A percentile compares a stretch with the other conserved stretches of the same genome.
Evolutionary conservation across 2,329 filamentous ascomycete genomes (phyloP).

Genomic region (Calycina herbarum): DNA sequence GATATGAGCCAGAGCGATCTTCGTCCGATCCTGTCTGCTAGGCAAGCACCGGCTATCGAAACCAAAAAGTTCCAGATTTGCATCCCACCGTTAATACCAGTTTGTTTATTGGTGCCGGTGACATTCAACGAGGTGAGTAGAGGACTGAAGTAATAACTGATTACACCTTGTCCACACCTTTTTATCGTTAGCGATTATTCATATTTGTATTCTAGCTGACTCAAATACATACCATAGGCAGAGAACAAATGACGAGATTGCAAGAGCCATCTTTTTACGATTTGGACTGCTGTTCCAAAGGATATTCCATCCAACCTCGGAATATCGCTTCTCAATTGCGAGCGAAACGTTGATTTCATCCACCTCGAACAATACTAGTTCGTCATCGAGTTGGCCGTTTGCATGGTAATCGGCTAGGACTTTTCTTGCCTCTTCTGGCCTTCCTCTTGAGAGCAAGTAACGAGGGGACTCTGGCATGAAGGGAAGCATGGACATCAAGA

Average conservation of each 20-base stretch:
- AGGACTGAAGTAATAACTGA: conserved; percentile 42
- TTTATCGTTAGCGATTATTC: background rate
- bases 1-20: conserved; percentile 26
- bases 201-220: background rate
- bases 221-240: conserved; percentile 7
- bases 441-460: conserved; percentile 39
- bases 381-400: conserved; percentile 38
- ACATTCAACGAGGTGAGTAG: conserved; percentile 31
- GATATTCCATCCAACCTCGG: conserved; percentile 38
- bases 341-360: conserved; percentile 47
- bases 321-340: conserved; percentile 30
- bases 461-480: conserved; percentile 39
- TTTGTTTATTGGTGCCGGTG: conserved; percentile 27
- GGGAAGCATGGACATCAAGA: conserved; percentile 34
- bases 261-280: conserved; percentile 17
- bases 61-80: conserved; percentile 47
- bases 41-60: conserved; percentile 43
- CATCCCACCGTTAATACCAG: conserved; percentile 36
- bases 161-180: conserved; percentile 24
- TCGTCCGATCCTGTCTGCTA: conserved; percentile 32
- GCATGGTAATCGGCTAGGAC: conserved; percentile 47
- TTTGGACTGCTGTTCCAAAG: conserved; percentile 26
- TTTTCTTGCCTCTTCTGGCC: conserved; percentile 35
- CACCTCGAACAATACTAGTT: conserved; percentile 41
- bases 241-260: conserved; percentile 34